Percentiles rank a stretch among this genome's conserved stretches.
These are phyloP conservation scores for Apostasia shenzhenica DNA, from an alignment of 106 monocot genomes.

Conservation along the genomic window DNA sequence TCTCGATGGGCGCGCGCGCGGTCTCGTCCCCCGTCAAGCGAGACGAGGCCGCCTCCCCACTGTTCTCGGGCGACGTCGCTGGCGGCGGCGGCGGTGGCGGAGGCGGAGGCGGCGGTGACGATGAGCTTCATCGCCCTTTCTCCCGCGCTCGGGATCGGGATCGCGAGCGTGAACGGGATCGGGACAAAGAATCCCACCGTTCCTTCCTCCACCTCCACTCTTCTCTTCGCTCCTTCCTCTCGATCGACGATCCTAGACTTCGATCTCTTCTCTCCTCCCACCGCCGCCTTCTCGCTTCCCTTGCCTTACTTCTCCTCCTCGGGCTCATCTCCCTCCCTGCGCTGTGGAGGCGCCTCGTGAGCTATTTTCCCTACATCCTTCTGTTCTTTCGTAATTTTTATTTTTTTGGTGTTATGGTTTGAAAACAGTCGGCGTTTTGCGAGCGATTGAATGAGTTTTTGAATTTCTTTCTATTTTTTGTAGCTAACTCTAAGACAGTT, in stretches of 20 bases:
- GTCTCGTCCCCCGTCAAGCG: conserved; percentile 24
- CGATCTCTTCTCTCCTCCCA: conserved; percentile 14
- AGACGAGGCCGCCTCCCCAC: conserved; percentile 16
- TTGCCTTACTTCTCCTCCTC: conserved; percentile 26
- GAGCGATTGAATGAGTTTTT: not conserved
- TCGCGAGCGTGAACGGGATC: conserved; percentile 10
- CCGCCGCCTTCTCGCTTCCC: conserved; percentile 25
- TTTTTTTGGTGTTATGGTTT: not conserved
- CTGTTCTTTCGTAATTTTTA: not conserved
- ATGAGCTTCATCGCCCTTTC: conserved; percentile 3
- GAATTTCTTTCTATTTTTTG: not conserved
- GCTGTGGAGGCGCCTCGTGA: conserved; percentile 62
- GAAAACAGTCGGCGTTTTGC: not conserved
- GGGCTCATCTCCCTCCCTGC: conserved; percentile 35
- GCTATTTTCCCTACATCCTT: not conserved
- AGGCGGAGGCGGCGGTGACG: not conserved
- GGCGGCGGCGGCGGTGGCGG: not conserved
- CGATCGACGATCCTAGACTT: conserved; percentile 26
- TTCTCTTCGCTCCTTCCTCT: conserved; percentile 24
- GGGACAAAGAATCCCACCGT: conserved; percentile 16
- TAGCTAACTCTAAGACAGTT: not conserved
- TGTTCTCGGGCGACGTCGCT: conserved; percentile 9
- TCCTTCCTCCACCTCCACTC: conserved; percentile 15
- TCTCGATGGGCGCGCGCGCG: conserved; percentile 28
- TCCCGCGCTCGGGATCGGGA: conserved; percentile 3